A percentile compares a stretch with the other conserved stretches of the same genome.
phyloP scores from a whole-genome alignment of 164 flowering plant genomes.

The Pachysandra terminalis region DNA sequence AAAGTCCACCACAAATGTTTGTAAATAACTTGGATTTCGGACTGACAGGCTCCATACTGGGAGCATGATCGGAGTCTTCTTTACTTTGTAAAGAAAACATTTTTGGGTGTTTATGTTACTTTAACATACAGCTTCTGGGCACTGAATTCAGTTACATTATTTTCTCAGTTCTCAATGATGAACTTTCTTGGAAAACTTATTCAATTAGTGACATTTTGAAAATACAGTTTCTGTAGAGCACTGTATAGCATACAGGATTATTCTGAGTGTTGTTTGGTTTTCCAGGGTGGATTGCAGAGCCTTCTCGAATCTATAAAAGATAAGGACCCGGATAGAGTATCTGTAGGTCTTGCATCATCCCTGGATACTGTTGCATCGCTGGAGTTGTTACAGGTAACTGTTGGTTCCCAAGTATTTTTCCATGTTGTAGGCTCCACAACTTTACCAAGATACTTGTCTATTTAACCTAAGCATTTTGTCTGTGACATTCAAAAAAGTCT shows the following conservation, averaged over 20 bases:
- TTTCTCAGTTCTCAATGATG: background rate
- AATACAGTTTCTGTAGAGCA: constrained; percentile 2
- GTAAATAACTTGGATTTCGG: background rate
- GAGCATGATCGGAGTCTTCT: background rate
- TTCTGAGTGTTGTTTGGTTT: constrained; percentile 12
- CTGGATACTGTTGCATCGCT: constrained; percentile 78
- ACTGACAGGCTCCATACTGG: background rate
- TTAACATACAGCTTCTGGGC: background rate
- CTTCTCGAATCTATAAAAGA: constrained; percentile 71
- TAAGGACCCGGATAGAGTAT: constrained; percentile 84
- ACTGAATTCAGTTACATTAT: background rate
- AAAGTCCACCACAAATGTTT: background rate
- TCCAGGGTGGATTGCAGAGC: constrained; percentile 72
- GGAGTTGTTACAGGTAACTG: constrained; percentile 78
- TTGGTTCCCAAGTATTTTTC: background rate
- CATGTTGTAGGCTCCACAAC: background rate
- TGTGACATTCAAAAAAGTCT: background rate
- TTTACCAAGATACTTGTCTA: background rate
- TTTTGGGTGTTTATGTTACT: background rate
- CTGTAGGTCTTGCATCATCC: constrained; percentile 74
- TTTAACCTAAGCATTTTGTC: background rate
- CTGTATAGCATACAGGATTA: constrained; percentile 1
- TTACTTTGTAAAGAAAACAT: background rate
- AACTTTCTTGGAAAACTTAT: background rate
- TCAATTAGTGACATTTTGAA: background rate